Conservation (phyloP, 2,329 filamentous ascomycete species). For the Fusarium domesticum region DNA sequence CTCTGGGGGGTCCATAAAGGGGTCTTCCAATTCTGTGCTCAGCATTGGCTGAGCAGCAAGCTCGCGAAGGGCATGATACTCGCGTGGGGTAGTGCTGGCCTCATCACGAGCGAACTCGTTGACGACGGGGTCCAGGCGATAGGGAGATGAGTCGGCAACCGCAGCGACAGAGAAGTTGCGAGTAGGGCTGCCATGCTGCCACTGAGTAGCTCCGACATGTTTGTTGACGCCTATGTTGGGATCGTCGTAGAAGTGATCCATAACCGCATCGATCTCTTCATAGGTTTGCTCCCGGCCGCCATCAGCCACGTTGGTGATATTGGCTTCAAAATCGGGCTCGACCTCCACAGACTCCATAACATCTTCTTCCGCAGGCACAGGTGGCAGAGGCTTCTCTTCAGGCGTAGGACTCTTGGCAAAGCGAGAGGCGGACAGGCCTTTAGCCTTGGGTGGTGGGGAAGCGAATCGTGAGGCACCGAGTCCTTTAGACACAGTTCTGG, state of each 20-base stretch:
- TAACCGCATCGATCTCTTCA: slow-evolving; percentile 88
- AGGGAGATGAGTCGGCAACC: slow-evolving; percentile 46
- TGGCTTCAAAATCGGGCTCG: slow-evolving; percentile 16
- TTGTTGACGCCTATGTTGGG: slow-evolving; percentile 73
- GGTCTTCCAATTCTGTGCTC: slow-evolving; percentile 60
- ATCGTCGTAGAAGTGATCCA: slow-evolving; percentile 75
- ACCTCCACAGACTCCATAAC: slow-evolving; percentile 30
- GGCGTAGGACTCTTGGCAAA: slow-evolving; percentile 42
- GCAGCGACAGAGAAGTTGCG: slow-evolving; percentile 24
- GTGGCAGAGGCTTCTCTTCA: slow-evolving; percentile 20
- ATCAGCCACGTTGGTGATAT: slow-evolving; percentile 18
- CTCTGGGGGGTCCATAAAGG: slow-evolving; percentile 53
- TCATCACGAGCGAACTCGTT: slow-evolving; percentile 63
- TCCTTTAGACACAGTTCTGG: slow-evolving; percentile 34
- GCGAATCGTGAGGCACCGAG: slow-evolving; percentile 50
- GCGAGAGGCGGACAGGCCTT: slow-evolving; percentile 44
- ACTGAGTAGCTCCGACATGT: slow-evolving; percentile 45
- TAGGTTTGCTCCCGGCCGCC: slow-evolving; percentile 51
- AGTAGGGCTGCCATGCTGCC: slow-evolving; percentile 32
- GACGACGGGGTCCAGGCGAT: slow-evolving; percentile 48
- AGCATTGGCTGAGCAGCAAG: slow-evolving; percentile 45
- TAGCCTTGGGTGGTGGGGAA: slow-evolving; percentile 41
- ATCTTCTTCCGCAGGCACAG: slow-evolving; percentile 28
- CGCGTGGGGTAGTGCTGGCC: slow-evolving; percentile 68
- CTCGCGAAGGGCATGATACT: slow-evolving; percentile 47